Percentiles rank a stretch among this genome's conserved stretches.
phyloP scores from a whole-genome alignment of 2,329 filamentous ascomycete genomes.

The Ophiostoma populinum region DNA sequence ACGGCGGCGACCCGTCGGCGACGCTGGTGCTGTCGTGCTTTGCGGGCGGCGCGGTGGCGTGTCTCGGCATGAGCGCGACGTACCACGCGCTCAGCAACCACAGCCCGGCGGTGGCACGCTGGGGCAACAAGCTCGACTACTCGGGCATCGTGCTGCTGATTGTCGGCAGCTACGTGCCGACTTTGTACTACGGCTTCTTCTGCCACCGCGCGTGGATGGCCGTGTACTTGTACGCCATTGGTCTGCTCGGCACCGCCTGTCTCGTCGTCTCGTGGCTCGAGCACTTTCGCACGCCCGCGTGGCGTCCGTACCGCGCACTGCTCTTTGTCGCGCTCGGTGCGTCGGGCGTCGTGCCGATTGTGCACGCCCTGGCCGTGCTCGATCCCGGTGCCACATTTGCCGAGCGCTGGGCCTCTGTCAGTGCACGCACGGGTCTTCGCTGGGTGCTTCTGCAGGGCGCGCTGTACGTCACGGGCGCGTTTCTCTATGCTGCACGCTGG shows the following conservation, averaged over 20 bases:
- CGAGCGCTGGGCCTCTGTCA: constrained; percentile 49
- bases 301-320: constrained; percentile 66
- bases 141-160: constrained; percentile 85
- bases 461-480: constrained; percentile 73
- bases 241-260: constrained; percentile 58
- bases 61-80: constrained; percentile 65
- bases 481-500: constrained; percentile 70
- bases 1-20: constrained; percentile 27
- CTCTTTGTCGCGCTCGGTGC: constrained; percentile 85
- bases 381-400: constrained; percentile 11
- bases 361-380: constrained; percentile 45
- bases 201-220: constrained; percentile 48
- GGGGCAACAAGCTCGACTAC: constrained; percentile 90
- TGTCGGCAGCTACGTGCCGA: constrained; percentile 78
- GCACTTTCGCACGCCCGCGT: constrained; percentile 65
- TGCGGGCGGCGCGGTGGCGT: constrained; percentile 55
- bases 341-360: constrained; percentile 65
- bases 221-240: constrained; percentile 66
- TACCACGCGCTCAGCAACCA: constrained; percentile 82
- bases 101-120: constrained; percentile 55
- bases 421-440: constrained; percentile 58
- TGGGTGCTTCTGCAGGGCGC: constrained; percentile 68
- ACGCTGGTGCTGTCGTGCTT: constrained; percentile 62
- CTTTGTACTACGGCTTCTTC: constrained; percentile 73
- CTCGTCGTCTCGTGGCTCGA: constrained; percentile 62